Evolutionary conservation across 139 green algal species (phyloP).

Genomic region (Deuterostichococcus epilithicus): DNA sequence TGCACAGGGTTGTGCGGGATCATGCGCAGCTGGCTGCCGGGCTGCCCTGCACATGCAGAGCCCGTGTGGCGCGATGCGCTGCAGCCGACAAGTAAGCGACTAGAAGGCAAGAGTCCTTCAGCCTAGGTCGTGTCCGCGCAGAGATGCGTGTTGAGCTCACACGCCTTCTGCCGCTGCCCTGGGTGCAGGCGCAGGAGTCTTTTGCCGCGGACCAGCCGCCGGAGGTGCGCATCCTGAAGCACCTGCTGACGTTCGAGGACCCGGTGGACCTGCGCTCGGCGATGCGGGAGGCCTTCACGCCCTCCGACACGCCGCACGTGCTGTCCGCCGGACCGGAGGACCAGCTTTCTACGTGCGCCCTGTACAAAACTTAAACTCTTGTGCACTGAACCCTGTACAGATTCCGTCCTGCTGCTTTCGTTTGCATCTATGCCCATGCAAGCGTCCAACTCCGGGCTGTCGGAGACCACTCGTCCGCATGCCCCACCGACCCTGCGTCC

Average conservation of each 20-base stretch:
- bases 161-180: background rate
- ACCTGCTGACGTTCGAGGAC: slow-evolving; percentile 59
- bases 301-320: slow-evolving; percentile 2
- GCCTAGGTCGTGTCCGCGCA: background rate
- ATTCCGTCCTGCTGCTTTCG: too few relatives aligned
- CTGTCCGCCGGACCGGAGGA: slow-evolving; percentile 31
- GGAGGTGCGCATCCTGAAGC: slow-evolving; percentile 83
- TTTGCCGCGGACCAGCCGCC: slow-evolving; percentile 60
- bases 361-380: background rate
- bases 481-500: too few relatives aligned
- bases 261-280: slow-evolving; percentile 37
- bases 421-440: too few relatives aligned
- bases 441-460: too few relatives aligned
- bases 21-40: too few relatives aligned
- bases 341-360: slow-evolving; percentile 28
- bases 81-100: too few relatives aligned
- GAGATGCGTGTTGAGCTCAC: background rate
- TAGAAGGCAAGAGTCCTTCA: background rate
- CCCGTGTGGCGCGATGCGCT: too few relatives aligned
- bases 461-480: too few relatives aligned
- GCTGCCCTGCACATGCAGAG: too few relatives aligned
- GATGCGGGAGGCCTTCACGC: slow-evolving; percentile 66
- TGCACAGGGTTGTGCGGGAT: too few relatives aligned
- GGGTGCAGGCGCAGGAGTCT: slow-evolving; percentile 56
- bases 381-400: background rate